phyloP scores from a whole-genome alignment of 2,329 filamentous ascomycete species.

The Ophiobolus disseminans region DNA sequence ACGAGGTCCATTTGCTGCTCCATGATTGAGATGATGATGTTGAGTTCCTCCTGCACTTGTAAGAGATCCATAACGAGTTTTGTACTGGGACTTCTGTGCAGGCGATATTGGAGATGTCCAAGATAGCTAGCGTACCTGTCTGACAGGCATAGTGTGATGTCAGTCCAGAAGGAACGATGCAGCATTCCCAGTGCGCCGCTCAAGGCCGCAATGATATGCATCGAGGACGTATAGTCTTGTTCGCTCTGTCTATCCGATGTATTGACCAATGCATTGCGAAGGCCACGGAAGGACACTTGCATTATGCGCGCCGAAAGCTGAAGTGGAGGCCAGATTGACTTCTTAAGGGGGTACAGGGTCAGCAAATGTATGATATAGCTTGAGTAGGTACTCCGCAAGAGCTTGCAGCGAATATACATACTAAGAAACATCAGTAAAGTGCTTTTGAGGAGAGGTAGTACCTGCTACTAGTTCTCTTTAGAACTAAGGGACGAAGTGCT shows the following conservation, averaged over 20 bases:
- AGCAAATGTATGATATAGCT: no score
- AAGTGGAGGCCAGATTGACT: slow-evolving; percentile 52
- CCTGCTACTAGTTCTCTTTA: no score
- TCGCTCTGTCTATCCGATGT: slow-evolving; percentile 35
- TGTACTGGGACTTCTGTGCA: slow-evolving; percentile 52
- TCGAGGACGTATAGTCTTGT: slow-evolving; percentile 49
- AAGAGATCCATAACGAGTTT: slow-evolving; percentile 55
- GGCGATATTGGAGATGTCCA: slow-evolving; percentile 52
- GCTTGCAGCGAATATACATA: no score
- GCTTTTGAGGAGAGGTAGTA: no score
- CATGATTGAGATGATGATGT: slow-evolving; percentile 54
- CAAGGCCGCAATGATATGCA: slow-evolving; percentile 48
- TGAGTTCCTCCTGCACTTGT: slow-evolving; percentile 54
- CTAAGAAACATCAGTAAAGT: no score
- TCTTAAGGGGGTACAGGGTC: no score
- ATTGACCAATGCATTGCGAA: slow-evolving; percentile 49
- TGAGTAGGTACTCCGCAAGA: no score
- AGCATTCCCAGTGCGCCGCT: slow-evolving; percentile 53
- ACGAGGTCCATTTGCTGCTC: slow-evolving; percentile 52
- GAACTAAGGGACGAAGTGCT: no score
- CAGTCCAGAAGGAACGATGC: slow-evolving; percentile 54
- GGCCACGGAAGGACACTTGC: slow-evolving; percentile 52
- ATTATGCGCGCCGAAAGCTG: slow-evolving; percentile 51
- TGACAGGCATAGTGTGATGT: slow-evolving; percentile 50
- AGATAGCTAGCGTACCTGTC: slow-evolving; percentile 54